Base-by-base conservation (phyloP, 2,329 filamentous ascomycete species). In the Fusarium tanahbumbuense region DNA sequence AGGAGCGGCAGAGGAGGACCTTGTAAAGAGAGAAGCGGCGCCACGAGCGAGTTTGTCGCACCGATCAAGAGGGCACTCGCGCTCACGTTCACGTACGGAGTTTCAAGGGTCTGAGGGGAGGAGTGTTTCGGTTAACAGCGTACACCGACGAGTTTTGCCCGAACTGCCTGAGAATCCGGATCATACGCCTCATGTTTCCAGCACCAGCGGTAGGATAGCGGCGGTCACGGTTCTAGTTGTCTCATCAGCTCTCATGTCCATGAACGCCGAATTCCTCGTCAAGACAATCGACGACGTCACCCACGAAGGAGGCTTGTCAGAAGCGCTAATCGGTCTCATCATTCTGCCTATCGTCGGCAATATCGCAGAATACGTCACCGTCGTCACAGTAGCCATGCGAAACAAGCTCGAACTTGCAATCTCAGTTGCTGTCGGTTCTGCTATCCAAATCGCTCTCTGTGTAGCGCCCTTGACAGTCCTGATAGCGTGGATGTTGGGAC, bases 321-420 rank as follows among this genome's bases (percentile, higher is more conserved):
- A 89, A 72, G 82, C 85, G 1, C 85, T 90, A 55, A 86, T 90
- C 48, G 88, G 88, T 40, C 80, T 90, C 15, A 88, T 90, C 45
- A 83, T 90, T 60, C 79, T 90, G 13, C 88, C 88, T 0, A 86
- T 90, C 41, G 86, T 89, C 1, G 88, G 88, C 37, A 90, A 90
- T 60, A 86, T 88, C 0, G 87, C 88, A 3, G 88, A 90, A 75
- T 87, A 89, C 64, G 84, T 87, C n/a, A 89, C 88, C 0, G 86
- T 87, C 1, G 86, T 89, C 3, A 86, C 85, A 0, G 87, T 89
- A 1, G 88, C 87, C 0, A 79, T 82, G 42, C 86, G 87, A 68
- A 87, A 89, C 66, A 89, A 90, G 75, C 85, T 89, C 77, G 88
- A 89, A 73, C 81, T 90, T 4, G 88, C 88, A 2, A 86, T 90